Percentiles rank a stretch among this genome's conserved stretches.
Conservation (phyloP, 106 monocot genomes). For the Triglochin maritima region DNA sequence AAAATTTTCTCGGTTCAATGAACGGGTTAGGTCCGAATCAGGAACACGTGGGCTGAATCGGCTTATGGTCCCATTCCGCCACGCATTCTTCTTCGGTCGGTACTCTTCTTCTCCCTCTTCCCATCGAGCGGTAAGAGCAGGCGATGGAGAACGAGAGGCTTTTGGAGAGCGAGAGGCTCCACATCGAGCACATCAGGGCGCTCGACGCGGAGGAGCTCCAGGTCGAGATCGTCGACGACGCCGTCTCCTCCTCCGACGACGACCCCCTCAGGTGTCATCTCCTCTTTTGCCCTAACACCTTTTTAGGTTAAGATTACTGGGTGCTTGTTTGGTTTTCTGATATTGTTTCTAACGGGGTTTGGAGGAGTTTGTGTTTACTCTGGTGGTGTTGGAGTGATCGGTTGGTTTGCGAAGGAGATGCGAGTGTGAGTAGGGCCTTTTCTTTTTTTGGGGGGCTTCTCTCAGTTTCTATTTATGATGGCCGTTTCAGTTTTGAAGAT, state of each 20-base stretch:
- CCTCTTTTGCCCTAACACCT: too few relatives aligned
- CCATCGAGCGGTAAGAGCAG: not conserved
- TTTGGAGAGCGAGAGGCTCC: constrained; percentile 18
- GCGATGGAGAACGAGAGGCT: constrained; percentile 4
- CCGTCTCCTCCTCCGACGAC: constrained; percentile 7
- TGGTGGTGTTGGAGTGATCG: not conserved
- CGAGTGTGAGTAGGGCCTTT: too few relatives aligned
- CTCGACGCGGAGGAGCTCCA: constrained; percentile 30
- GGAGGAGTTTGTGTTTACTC: not conserved
- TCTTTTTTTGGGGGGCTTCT: too few relatives aligned
- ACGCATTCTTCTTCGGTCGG: too few relatives aligned
- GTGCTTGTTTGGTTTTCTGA: too few relatives aligned
- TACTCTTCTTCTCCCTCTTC: not conserved
- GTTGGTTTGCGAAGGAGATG: not conserved
- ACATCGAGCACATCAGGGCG: constrained; percentile 19
- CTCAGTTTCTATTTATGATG: too few relatives aligned
- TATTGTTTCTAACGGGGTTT: not conserved
- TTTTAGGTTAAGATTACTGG: too few relatives aligned
- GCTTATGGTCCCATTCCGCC: too few relatives aligned
- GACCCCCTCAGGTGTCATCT: not conserved
- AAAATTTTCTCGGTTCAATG: too few relatives aligned
- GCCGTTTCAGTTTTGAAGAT: too few relatives aligned
- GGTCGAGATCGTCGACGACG: constrained; percentile 15
- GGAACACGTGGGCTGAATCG: too few relatives aligned
- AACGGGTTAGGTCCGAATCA: too few relatives aligned